Evolutionary conservation across 1,284 basidiomycete species (phyloP), one percentile per base, ranked within the genome.

Genomic region (Fereydounia khargensis): DNA sequence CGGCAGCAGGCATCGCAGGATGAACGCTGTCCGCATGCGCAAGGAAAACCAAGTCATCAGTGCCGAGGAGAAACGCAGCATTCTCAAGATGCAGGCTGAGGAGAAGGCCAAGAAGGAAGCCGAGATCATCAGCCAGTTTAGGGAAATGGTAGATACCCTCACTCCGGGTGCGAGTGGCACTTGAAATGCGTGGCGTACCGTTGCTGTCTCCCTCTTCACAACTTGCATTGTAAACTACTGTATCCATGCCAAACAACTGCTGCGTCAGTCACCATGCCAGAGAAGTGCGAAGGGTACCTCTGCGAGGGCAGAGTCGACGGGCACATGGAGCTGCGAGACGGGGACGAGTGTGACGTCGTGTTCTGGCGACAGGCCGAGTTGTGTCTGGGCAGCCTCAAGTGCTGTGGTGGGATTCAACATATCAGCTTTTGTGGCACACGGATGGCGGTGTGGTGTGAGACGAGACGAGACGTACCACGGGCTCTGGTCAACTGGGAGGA

Each of bases 1-100:
- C 68, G 94, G 94, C 33, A 88, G 85, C 70, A 81, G 94, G 46
- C 92, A 98, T 53, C 57, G 67, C 39, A 51, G 77, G 16, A 96
- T 96, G 92, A 96, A 74, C 28, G 95, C 92, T 0, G 94, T 98
- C 28, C 86, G 95, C 53, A 88, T 96, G 84, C 81, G 94, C 68
- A 95, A 97, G 81, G 94, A 98, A 81, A 95, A 96, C 79, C 94
- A 98, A 79, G 91, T 98, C 52, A 94, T 96, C 75, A 54, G 63
- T 5, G 91, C 92, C 1, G 94, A 97, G 79, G 94, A 98, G 81
- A 95, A 96, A 80, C 80, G 91, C 33, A 88, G 89, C 19, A 90
- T 96, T 47, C 76, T 97, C 68, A 91, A 92, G 78, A 74, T 94
- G 77, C 90, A 95, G 78, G 87, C 82, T 73, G 92, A 97, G 78